These are phyloP conservation scores for Pelargonium citronellum DNA, from an alignment of 441 rosid genomes.

Conservation along the genomic window DNA sequence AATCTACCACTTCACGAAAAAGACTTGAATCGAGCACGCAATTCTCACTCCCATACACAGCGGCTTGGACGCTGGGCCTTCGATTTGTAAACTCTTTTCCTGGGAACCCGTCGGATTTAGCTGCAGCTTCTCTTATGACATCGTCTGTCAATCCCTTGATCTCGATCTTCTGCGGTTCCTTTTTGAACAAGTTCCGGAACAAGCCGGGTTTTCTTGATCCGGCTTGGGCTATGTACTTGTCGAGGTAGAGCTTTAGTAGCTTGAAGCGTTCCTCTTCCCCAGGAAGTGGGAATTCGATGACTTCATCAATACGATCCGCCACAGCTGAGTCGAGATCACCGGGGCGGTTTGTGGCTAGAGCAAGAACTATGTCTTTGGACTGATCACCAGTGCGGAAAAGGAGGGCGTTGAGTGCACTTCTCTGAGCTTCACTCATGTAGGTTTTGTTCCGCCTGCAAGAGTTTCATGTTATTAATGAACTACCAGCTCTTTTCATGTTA, in stretches of 20 bases:
- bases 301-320: conserved; percentile 82
- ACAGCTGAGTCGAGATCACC: conserved; percentile 95
- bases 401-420: conserved; percentile 91
- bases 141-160: conserved; percentile 65
- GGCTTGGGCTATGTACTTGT: conserved; percentile 73
- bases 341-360: conserved; percentile 87
- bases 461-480: no score
- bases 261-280: conserved; percentile 76
- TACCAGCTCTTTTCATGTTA: no score
- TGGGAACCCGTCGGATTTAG: conserved; percentile 66
- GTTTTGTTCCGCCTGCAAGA: conserved; percentile 77
- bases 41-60: conserved; percentile 70
- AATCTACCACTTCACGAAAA: conserved; percentile 80
- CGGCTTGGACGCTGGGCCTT: conserved; percentile 85
- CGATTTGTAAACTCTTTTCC: conserved; percentile 77
- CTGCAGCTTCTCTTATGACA: conserved; percentile 65
- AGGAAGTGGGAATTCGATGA: conserved; percentile 78
- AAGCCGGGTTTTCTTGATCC: conserved; percentile 57
- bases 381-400: conserved; percentile 92
- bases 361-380: conserved; percentile 86
- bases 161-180: conserved; percentile 59
- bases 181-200: conserved; percentile 53
- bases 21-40: conserved; percentile 62
- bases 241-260: conserved; percentile 72
- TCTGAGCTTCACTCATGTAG: conserved; percentile 95